These are phyloP conservation scores for Coemansia sp. DNA, from an alignment of 192 early-diverging fungal species.

Conservation along the genomic window DNA sequence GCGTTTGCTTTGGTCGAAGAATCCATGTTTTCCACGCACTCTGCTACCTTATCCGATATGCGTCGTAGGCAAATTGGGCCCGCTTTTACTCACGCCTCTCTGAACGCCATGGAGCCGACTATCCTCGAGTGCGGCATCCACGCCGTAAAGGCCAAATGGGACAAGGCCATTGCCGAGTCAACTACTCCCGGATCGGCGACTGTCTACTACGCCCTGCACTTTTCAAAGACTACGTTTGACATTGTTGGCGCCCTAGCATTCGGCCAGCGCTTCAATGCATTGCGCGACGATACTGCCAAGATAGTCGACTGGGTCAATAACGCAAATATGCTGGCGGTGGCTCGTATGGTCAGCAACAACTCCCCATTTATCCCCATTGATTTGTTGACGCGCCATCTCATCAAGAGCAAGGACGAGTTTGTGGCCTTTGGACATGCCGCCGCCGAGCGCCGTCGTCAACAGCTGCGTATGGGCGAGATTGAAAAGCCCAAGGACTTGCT, in stretches of 20 bases:
- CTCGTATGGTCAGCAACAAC: neutral
- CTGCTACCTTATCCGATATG: constrained; percentile 14
- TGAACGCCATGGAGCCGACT: constrained; percentile 30
- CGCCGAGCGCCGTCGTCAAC: constrained; percentile 2
- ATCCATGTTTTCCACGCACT: constrained; percentile 29
- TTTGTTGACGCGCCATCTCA: neutral
- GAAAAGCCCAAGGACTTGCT: constrained; percentile 49
- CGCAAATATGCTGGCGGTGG: constrained; percentile 16
- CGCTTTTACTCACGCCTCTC: constrained; percentile 24
- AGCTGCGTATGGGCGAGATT: constrained; percentile 3
- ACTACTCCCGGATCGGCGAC: neutral
- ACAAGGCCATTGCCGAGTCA: constrained; percentile 1
- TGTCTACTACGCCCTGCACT: constrained; percentile 29
- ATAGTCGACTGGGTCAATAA: constrained; percentile 23
- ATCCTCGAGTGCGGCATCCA: constrained; percentile 34
- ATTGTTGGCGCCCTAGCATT: constrained; percentile 32
- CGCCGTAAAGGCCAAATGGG: constrained; percentile 33
- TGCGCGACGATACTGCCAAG: constrained; percentile 14
- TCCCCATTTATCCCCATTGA: constrained; percentile 8
- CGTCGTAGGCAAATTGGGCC: constrained; percentile 30
- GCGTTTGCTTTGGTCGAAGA: constrained; percentile 17
- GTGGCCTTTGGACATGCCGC: constrained; percentile 15
- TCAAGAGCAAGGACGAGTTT: constrained; percentile 25
- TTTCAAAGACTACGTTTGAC: constrained; percentile 28
- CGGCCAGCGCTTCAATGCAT: constrained; percentile 36